Conservation (phyloP, 1,139 yeast genomes). For the Magnusiomyces paraingens region DNA sequence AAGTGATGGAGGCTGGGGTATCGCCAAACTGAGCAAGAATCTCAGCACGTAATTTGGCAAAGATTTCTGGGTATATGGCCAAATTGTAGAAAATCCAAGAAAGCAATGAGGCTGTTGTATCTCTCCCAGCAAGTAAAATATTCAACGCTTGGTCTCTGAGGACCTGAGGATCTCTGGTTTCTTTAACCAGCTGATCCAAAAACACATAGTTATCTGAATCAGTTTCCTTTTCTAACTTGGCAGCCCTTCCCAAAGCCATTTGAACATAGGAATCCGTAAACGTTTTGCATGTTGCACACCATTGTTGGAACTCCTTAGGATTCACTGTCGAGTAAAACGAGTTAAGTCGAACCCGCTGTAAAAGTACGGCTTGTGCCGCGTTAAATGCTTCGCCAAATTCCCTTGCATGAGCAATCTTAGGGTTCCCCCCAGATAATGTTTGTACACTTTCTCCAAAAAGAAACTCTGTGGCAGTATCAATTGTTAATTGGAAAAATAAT, state of each 20-base stretch:
- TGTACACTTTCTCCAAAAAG: slow-evolving; percentile 51
- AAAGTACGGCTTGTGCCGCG: slow-evolving; percentile 36
- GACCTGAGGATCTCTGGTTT: slow-evolving; percentile 42
- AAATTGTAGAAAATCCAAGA: slow-evolving; percentile 42
- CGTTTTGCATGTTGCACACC: slow-evolving; percentile 24
- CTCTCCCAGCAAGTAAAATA: slow-evolving; percentile 48
- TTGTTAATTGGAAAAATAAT: slow-evolving; percentile 45
- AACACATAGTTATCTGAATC: slow-evolving; percentile 34
- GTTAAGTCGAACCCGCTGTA: slow-evolving; percentile 39
- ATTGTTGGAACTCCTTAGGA: slow-evolving; percentile 33
- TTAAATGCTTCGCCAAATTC: slow-evolving; percentile 43
- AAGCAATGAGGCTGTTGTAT: slow-evolving; percentile 47
- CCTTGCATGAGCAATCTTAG: slow-evolving; percentile 19
- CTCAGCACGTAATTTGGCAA: slow-evolving; percentile 36
- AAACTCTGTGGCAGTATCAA: slow-evolving; percentile 55
- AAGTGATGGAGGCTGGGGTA: slow-evolving; percentile 25
- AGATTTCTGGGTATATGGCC: slow-evolving; percentile 39
- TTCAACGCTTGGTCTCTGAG: slow-evolving; percentile 47
- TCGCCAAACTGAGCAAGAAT: slow-evolving; percentile 21
- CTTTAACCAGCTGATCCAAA: slow-evolving; percentile 44
- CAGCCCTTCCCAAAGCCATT: slow-evolving; percentile 22
- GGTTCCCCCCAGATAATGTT: slow-evolving; percentile 34
- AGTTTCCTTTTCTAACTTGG: not conserved
- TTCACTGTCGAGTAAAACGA: slow-evolving; percentile 35
- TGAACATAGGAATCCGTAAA: slow-evolving; percentile 33